These are phyloP conservation scores for Stemphylium lycopersici DNA, from an alignment of 2,329 filamentous ascomycete genomes.

Conservation along the genomic window DNA sequence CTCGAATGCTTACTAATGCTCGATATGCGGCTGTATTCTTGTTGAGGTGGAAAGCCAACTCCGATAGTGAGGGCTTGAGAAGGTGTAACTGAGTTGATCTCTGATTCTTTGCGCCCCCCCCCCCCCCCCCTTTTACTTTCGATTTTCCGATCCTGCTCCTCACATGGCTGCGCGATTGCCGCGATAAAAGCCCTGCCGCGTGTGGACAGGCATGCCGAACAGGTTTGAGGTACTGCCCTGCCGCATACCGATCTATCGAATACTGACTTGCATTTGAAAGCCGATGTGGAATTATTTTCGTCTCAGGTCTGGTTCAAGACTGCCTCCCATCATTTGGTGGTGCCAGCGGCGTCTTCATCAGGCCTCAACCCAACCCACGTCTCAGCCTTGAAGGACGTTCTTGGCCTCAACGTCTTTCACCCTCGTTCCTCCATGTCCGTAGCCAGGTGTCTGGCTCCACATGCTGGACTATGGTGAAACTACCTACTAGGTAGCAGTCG, in stretches of 20 bases:
- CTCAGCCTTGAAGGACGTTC: background rate
- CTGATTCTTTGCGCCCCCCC: background rate
- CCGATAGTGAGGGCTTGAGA: background rate
- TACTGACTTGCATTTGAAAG: background rate
- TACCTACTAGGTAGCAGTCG: background rate
- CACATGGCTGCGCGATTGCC: constrained; percentile 1
- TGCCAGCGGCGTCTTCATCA: background rate
- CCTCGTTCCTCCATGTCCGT: background rate
- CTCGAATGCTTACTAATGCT: background rate
- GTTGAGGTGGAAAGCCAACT: background rate
- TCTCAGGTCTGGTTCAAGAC: background rate
- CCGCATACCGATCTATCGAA: background rate
- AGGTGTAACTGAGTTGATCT: background rate
- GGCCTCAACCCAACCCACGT: background rate
- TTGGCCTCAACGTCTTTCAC: background rate
- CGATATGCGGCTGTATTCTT: background rate
- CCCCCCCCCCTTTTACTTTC: no score
- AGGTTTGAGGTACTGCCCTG: background rate
- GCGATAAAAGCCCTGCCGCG: background rate
- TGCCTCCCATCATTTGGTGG: background rate
- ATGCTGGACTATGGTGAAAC: background rate
- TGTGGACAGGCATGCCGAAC: background rate
- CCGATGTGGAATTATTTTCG: background rate
- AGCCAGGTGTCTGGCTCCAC: background rate
- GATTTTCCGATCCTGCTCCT: background rate